Evolutionary conservation across 2,329 filamentous ascomycete genomes (phyloP).

Genomic region (Claviceps arundinis): DNA sequence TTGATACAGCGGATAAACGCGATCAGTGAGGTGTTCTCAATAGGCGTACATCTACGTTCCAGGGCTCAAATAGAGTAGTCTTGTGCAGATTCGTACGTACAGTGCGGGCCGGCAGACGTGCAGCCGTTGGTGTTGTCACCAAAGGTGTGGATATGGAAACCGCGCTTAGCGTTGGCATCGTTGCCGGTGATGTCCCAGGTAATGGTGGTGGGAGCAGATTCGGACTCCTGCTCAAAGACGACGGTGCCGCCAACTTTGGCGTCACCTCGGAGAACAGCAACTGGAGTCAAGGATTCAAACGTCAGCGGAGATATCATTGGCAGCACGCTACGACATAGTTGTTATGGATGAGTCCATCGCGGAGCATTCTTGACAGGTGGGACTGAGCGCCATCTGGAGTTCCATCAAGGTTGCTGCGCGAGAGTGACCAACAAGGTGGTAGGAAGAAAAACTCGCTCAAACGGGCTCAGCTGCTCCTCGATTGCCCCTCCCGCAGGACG

Average conservation of each 20-base stretch:
- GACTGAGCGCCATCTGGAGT: constrained; percentile 29
- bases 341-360: constrained; percentile 16
- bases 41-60: not conserved
- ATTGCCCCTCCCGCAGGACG: constrained; percentile 7
- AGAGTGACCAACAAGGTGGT: constrained; percentile 9
- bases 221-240: constrained; percentile 82
- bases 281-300: constrained; percentile 33
- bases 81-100: constrained; percentile 39
- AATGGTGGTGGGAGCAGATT: constrained; percentile 72
- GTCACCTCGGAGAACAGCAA: constrained; percentile 95
- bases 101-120: constrained; percentile 96
- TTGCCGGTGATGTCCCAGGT: constrained; percentile 86
- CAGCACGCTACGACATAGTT: not conserved
- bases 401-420: constrained; percentile 32
- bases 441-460: constrained; percentile 43
- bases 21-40: not conserved
- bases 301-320: constrained; percentile 4
- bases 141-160: constrained; percentile 97
- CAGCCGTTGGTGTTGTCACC: constrained; percentile 99
- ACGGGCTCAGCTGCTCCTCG: constrained; percentile 29
- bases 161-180: constrained; percentile 90
- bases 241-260: constrained; percentile 89
- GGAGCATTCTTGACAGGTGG: constrained; percentile 13
- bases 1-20: not conserved
- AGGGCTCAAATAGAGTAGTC: constrained; percentile 6